These are phyloP conservation scores for Raphanus hybrid DNA, from an alignment of 441 rosid genomes.

Conservation along the genomic window DNA sequence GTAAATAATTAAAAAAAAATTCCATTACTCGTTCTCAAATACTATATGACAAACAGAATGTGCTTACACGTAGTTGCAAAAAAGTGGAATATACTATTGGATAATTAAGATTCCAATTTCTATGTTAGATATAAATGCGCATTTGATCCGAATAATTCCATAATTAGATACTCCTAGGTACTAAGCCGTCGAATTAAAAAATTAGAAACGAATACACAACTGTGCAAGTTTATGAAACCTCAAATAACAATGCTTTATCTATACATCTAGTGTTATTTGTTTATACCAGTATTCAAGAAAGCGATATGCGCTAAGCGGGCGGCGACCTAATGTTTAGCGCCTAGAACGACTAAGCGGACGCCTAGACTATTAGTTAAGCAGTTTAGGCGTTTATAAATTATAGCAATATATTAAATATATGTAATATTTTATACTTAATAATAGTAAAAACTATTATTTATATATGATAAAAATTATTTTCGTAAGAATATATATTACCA, in stretches of 20 bases:
- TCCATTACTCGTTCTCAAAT: constrained; percentile 13
- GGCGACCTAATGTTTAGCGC: no score
- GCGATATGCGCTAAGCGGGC: no score
- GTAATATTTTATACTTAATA: no score
- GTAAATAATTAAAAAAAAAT: background rate
- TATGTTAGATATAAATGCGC: constrained; percentile 19
- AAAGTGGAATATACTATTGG: no score
- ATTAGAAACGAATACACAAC: background rate
- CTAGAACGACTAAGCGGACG: no score
- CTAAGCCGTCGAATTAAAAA: background rate
- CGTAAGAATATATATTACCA: no score
- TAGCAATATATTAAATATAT: no score
- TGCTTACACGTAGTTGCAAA: background rate
- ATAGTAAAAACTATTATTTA: no score
- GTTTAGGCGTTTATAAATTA: no score
- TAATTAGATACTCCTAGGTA: constrained; percentile 1
- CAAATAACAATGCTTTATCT: background rate
- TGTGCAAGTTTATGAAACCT: constrained; percentile 22
- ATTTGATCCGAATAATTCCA: constrained; percentile 24
- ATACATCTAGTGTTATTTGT: background rate
- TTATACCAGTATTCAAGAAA: background rate
- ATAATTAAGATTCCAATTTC: constrained; percentile 35
- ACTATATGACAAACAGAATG: constrained; percentile 38
- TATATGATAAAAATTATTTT: no score
- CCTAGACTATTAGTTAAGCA: no score